Conservation (phyloP, 441 rosid genomes). For the Jatropha multifida region DNA sequence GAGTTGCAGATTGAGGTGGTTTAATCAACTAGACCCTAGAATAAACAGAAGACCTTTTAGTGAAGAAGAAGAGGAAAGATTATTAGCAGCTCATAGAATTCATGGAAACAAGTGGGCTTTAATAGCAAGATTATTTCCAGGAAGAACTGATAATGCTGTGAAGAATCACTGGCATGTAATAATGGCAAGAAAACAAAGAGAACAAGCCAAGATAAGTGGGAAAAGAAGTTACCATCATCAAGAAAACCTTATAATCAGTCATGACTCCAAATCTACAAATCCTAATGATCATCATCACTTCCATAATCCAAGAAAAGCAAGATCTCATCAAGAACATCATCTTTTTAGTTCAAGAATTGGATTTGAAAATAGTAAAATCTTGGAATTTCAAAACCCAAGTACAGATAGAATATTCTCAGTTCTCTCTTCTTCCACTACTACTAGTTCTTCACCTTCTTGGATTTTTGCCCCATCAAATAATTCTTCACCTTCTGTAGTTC, state of each 20-base stretch:
- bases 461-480: conserved; percentile 25
- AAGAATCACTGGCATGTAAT: conserved; percentile 99
- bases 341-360: conserved; percentile 26
- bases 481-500: conserved; percentile 27
- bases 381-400: conserved; percentile 39
- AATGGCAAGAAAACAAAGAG: conserved; percentile 86
- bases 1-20: conserved; percentile 97
- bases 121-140: conserved; percentile 92
- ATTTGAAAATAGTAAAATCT: conserved; percentile 30
- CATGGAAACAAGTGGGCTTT: conserved; percentile 97
- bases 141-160: conserved; percentile 95
- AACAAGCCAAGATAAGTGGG: conserved; percentile 48
- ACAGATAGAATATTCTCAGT: conserved; percentile 36
- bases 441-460: conserved; percentile 35
- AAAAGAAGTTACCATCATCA: conserved; percentile 33
- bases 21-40: conserved; percentile 94
- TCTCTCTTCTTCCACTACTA: conserved; percentile 35
- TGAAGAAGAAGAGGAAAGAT: conserved; percentile 87
- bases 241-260: conserved; percentile 15
- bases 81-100: conserved; percentile 69
- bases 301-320: conserved; percentile 28
- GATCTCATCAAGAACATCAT: conserved; percentile 19
- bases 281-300: conserved; percentile 11
- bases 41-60: conserved; percentile 81
- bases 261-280: conserved; percentile 10